Evolutionary conservation across 371 early-diverging fungal genomes (phyloP).

Genomic region (Blastocladiella emersonii): DNA sequence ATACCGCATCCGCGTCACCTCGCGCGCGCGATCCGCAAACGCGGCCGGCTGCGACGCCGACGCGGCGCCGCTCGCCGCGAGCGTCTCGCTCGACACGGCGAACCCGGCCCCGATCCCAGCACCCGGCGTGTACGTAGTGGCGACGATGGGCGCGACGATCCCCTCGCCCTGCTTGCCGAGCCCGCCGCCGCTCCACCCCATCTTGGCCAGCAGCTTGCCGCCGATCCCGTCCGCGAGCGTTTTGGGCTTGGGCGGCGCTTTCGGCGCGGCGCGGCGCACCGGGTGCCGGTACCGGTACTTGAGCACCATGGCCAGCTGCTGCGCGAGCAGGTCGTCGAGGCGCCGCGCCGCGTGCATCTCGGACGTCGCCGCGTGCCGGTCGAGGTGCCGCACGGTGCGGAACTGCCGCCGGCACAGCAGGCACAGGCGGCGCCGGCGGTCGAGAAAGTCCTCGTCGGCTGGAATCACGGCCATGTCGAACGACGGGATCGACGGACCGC

Average conservation of each 20-base stretch:
- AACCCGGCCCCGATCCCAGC: conserved; percentile 6
- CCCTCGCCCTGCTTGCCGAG: conserved; percentile 4
- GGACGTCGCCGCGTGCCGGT: not conserved
- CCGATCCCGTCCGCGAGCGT: conserved; percentile 1
- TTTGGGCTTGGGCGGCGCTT: not conserved
- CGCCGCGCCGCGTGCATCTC: not conserved
- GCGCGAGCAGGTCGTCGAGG: not conserved
- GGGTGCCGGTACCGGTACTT: not conserved
- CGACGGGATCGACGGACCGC: not conserved
- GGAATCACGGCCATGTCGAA: not conserved
- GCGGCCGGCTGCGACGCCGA: no score
- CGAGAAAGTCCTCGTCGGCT: not conserved
- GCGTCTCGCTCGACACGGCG: not conserved
- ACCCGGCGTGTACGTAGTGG: conserved; percentile 1
- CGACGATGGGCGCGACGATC: conserved; percentile 4
- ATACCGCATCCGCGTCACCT: no score
- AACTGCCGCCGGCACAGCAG: conserved; percentile 4
- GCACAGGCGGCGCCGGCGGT: not conserved
- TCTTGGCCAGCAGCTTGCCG: conserved; percentile 7
- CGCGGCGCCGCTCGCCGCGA: not conserved
- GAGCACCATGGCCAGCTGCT: not conserved
- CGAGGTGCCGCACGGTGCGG: not conserved
- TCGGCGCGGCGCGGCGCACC: not conserved
- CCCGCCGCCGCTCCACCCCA: conserved; percentile 6
- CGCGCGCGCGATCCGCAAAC: no score